These are phyloP conservation scores for Thalassiosira pacifica DNA, from an alignment of 352 stramenopile genomes.

Conservation along the genomic window DNA sequence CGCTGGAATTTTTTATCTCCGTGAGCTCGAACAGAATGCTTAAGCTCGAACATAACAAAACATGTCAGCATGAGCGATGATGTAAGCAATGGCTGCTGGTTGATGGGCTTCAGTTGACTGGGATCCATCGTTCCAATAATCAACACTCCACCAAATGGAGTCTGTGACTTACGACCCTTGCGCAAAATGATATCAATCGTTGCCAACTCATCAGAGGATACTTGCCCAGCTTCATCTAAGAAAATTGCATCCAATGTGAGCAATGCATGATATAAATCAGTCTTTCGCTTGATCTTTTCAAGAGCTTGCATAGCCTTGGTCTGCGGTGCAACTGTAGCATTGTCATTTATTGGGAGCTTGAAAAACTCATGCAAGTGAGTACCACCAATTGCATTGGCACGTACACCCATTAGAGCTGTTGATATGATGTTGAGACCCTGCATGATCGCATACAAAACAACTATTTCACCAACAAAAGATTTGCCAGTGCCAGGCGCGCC, in stretches of 20 bases:
- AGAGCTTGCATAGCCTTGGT: too few species aligned
- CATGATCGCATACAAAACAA: conserved; percentile 21
- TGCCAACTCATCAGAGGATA: conserved; percentile 8
- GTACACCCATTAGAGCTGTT: conserved; percentile 29
- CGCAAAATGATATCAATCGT: conserved; percentile 39
- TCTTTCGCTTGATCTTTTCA: too few species aligned
- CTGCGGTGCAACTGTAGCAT: conserved; percentile 3
- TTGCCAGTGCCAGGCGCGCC: conserved; percentile 18
- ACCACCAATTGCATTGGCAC: conserved; percentile 20
- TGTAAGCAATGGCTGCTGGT: too few species aligned
- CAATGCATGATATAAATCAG: conserved; percentile 13
- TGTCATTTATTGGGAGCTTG: background rate
- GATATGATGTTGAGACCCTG: conserved; percentile 11
- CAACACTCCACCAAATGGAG: conserved; percentile 35
- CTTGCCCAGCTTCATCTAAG: conserved; percentile 19
- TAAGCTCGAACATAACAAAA: too few species aligned
- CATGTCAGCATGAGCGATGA: too few species aligned
- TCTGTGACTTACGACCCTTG: background rate
- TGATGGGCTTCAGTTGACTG: background rate
- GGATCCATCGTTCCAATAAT: conserved; percentile 38
- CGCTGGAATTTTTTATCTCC: too few species aligned
- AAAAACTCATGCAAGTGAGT: conserved; percentile 33
- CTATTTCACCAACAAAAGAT: conserved; percentile 10
- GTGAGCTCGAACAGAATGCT: too few species aligned
- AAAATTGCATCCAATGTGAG: conserved; percentile 23